A percentile compares a stretch with the other conserved stretches of the same genome.
Conservation (phyloP, 2,329 filamentous ascomycete genomes). For the Diaporthe helianthi region DNA sequence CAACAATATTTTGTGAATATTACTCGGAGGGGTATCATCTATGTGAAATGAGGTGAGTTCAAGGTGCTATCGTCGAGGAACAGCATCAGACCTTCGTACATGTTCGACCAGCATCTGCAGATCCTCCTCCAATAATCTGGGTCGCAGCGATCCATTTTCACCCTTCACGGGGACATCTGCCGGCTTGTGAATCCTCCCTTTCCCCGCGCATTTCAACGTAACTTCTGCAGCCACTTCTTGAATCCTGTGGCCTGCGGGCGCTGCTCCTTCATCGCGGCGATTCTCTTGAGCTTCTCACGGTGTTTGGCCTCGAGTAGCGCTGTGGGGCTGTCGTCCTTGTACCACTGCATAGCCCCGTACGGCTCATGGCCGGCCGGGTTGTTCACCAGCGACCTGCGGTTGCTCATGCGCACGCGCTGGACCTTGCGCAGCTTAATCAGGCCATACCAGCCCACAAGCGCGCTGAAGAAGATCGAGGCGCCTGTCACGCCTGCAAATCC, state of each 20-base stretch:
- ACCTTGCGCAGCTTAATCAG: slow-evolving; percentile 83
- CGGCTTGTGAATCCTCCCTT: background rate
- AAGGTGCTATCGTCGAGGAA: slow-evolving; percentile 3
- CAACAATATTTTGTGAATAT: slow-evolving; percentile 2
- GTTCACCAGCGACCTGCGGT: slow-evolving; percentile 6
- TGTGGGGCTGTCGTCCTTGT: slow-evolving; percentile 56
- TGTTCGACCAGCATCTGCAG: background rate
- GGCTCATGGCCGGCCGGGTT: slow-evolving; percentile 19
- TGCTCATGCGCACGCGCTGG: slow-evolving; percentile 81
- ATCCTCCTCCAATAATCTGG: background rate
- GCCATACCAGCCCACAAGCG: slow-evolving; percentile 83
- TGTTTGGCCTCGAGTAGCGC: slow-evolving; percentile 61
- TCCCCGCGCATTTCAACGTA: slow-evolving; percentile 15
- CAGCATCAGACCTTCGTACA: slow-evolving; percentile 23
- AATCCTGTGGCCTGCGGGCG: slow-evolving; percentile 38
- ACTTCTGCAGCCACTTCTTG: slow-evolving; percentile 42
- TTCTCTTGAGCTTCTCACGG: slow-evolving; percentile 60
- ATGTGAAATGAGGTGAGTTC: slow-evolving; percentile 27
- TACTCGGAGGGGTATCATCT: slow-evolving; percentile 26
- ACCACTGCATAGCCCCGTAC: slow-evolving; percentile 45
- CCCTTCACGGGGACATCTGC: background rate
- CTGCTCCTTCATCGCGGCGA: slow-evolving; percentile 56
- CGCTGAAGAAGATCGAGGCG: slow-evolving; percentile 74
- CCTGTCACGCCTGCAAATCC: slow-evolving; percentile 81
- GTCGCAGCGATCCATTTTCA: background rate